These are phyloP conservation scores for Puccinellia tenuiflora DNA, from an alignment of 176 grass and related monocot species.

Conservation along the genomic window DNA sequence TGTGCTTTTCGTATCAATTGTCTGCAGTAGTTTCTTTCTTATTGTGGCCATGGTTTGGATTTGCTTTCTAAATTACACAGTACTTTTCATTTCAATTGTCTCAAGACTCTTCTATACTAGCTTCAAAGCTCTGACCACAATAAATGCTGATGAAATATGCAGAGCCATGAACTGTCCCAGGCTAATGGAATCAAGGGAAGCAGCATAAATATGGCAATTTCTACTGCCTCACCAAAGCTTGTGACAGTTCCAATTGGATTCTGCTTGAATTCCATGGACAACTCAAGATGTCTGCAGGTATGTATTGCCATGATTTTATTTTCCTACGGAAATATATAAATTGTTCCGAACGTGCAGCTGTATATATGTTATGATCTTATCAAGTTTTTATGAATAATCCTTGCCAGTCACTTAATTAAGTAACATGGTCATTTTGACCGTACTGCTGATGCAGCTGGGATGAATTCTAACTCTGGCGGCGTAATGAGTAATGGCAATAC, in stretches of 20 bases:
- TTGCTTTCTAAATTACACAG: neutral
- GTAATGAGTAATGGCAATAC: constrained; percentile 27
- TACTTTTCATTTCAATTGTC: constrained; percentile 13
- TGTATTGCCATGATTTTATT: constrained; percentile 9
- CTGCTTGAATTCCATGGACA: constrained; percentile 36
- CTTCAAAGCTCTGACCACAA: constrained; percentile 13
- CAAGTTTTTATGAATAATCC: neutral
- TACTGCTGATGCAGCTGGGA: constrained; percentile 29
- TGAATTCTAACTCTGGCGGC: constrained; percentile 20
- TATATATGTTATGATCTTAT: neutral
- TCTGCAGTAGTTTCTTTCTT: neutral
- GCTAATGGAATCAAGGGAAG: constrained; percentile 36
- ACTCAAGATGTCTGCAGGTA: constrained; percentile 40
- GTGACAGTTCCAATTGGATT: constrained; percentile 55
- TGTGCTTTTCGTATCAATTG: neutral
- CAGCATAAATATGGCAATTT: constrained; percentile 13
- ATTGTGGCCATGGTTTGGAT: neutral
- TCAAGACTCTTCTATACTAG: neutral
- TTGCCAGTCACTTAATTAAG: neutral
- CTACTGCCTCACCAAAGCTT: constrained; percentile 22
- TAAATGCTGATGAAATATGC: constrained; percentile 33
- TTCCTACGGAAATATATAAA: neutral
- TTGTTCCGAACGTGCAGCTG: neutral
- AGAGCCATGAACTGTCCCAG: constrained; percentile 39
- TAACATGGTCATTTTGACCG: neutral